A percentile compares a stretch with the other conserved stretches of the same genome.
phyloP scores from a whole-genome alignment of 805 yeast species.

The Suhomyces canberraensis region DNA sequence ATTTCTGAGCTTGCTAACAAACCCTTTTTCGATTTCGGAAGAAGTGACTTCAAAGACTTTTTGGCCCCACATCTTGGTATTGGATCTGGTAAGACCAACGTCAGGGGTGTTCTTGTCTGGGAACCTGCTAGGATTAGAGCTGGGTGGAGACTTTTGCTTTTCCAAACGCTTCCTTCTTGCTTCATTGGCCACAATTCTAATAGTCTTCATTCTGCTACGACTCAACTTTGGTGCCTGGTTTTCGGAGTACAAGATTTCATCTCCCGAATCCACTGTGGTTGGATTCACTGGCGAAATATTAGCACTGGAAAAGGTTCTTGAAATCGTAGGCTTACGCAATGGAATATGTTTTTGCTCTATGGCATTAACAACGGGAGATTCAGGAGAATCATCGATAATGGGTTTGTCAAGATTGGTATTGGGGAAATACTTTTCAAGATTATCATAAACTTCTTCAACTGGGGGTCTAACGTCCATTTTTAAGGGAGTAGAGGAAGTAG shows the following conservation, averaged over 20 bases:
- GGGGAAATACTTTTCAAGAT: constrained; percentile 90
- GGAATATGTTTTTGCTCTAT: constrained; percentile 2
- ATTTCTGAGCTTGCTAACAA: constrained; percentile 62
- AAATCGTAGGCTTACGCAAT: constrained; percentile 31
- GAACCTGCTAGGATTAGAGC: neutral
- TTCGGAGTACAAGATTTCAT: constrained; percentile 36
- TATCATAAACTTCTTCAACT: constrained; percentile 87
- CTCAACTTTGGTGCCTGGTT: constrained; percentile 36
- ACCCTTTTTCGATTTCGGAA: constrained; percentile 57
- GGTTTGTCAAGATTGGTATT: constrained; percentile 89
- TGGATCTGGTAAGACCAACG: constrained; percentile 55
- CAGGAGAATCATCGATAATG: constrained; percentile 67
- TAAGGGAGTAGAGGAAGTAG: too few species aligned
- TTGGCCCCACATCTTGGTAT: constrained; percentile 98
- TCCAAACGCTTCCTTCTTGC: constrained; percentile 49
- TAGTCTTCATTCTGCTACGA: constrained; percentile 76
- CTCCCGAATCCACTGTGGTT: constrained; percentile 21
- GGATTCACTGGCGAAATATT: constrained; percentile 34
- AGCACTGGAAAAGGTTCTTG: constrained; percentile 44
- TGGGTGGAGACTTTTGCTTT: constrained; percentile 12
- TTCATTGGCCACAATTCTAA: constrained; percentile 89
- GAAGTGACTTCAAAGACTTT: constrained; percentile 87
- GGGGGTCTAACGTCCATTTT: constrained; percentile 83
- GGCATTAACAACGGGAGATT: constrained; percentile 43
- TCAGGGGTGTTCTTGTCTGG: constrained; percentile 3